Percentiles rank a stretch among this genome's conserved stretches.
Evolutionary conservation across 352 stramenopile species (phyloP).

Genomic region (Phytopythium delawarense): DNA sequence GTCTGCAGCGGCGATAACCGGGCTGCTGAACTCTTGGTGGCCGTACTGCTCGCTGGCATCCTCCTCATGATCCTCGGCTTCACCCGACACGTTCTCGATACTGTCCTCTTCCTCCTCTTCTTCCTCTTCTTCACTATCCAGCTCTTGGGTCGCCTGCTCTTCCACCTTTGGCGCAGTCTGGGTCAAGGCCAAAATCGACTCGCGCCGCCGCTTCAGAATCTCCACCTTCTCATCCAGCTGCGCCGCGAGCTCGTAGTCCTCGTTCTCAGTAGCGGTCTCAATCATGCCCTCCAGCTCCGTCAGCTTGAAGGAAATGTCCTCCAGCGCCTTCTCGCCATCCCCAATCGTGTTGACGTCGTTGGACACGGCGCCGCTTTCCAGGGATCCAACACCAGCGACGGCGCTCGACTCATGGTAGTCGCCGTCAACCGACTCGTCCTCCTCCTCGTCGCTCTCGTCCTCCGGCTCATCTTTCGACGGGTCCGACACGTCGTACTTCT

Average conservation of each 20-base stretch:
- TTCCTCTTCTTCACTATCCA: conserved; percentile 13
- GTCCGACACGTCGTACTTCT: conserved; percentile 68
- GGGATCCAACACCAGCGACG: background rate
- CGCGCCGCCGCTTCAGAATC: conserved; percentile 42
- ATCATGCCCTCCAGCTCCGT: conserved; percentile 61
- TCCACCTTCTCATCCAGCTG: conserved; percentile 76
- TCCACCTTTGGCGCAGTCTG: conserved; percentile 12
- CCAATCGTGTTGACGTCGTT: conserved; percentile 14
- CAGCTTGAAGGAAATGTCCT: conserved; percentile 60
- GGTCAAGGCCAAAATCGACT: conserved; percentile 31
- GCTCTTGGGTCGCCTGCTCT: conserved; percentile 2
- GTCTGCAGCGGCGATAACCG: conserved; percentile 23
- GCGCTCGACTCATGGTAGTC: conserved; percentile 23
- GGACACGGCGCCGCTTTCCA: conserved; percentile 12
- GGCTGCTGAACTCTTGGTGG: conserved; percentile 32
- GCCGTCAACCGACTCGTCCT: conserved; percentile 35
- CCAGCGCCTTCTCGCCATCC: conserved; percentile 30
- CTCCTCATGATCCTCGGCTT: conserved; percentile 6
- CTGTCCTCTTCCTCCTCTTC: conserved; percentile 18
- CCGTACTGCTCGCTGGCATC: conserved; percentile 19
- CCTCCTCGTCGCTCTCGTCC: conserved; percentile 45
- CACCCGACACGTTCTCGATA: background rate
- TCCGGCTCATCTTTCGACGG: conserved; percentile 48
- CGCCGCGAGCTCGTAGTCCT: conserved; percentile 78
- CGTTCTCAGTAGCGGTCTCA: conserved; percentile 71